phyloP scores from a whole-genome alignment of 192 early-diverging fungal species.

The Rhizophagus clarus region DNA sequence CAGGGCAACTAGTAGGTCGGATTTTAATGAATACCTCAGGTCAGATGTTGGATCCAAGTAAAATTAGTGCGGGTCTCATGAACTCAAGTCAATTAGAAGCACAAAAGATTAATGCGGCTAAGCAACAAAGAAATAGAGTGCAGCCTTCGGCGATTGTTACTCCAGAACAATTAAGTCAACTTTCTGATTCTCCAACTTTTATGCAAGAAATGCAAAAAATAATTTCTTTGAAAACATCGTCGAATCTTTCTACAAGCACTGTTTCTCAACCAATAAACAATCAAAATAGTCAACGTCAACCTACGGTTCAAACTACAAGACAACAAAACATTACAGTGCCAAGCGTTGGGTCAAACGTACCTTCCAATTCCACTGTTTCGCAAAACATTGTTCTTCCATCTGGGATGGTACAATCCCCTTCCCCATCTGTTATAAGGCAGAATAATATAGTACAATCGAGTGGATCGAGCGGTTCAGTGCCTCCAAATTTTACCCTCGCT shows the following conservation, averaged over 20 bases:
- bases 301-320: neutral
- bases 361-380: neutral
- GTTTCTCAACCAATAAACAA: neutral
- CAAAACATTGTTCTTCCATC: neutral
- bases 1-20: neutral
- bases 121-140: neutral
- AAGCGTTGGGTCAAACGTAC: neutral
- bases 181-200: neutral
- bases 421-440: neutral
- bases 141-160: neutral
- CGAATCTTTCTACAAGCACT: neutral
- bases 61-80: neutral
- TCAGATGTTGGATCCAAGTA: neutral
- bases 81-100: neutral
- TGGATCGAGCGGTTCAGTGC: neutral
- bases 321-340: neutral
- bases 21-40: neutral
- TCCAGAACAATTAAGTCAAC: neutral
- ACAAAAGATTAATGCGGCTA: neutral
- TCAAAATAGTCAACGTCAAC: neutral
- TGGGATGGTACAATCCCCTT: neutral
- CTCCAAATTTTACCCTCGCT: too few species aligned
- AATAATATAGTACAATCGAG: neutral
- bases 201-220: neutral
- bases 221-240: neutral